Evolutionary conservation across 2,329 filamentous ascomycete genomes (phyloP).

Genomic region (Apiospora hydei): DNA sequence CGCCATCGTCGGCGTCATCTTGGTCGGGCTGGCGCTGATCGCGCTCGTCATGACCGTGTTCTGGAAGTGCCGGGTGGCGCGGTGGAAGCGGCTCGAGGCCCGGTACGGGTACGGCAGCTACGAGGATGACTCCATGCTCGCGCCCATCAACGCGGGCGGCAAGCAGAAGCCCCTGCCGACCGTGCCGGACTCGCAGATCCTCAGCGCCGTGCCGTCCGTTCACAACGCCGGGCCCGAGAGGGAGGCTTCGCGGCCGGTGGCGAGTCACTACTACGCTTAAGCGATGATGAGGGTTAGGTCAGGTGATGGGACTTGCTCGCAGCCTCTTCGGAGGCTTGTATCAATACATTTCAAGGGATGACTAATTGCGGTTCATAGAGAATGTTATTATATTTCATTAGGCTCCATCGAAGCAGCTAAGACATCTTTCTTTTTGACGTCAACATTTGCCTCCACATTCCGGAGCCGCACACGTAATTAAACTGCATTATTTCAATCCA

Average conservation of each 20-base stretch:
- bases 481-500: background rate
- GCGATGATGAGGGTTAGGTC: background rate
- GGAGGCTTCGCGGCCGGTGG: too few relatives aligned
- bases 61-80: constrained; percentile 9
- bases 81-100: background rate
- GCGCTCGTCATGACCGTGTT: background rate
- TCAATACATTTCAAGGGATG: background rate
- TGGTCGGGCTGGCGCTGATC: background rate
- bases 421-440: background rate
- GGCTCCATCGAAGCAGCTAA: background rate
- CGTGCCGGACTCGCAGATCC: background rate
- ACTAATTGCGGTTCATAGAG: background rate
- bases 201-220: background rate
- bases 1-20: background rate
- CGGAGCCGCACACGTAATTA: background rate
- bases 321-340: background rate
- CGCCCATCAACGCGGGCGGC: background rate
- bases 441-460: background rate
- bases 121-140: background rate
- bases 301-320: background rate
- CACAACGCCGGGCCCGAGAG: background rate
- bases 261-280: background rate
- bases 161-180: background rate
- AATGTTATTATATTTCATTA: background rate
- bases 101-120: too few relatives aligned